These are phyloP conservation scores for Angomonas ambiguus DNA, from an alignment of 208 protist species.

Conservation along the genomic window DNA sequence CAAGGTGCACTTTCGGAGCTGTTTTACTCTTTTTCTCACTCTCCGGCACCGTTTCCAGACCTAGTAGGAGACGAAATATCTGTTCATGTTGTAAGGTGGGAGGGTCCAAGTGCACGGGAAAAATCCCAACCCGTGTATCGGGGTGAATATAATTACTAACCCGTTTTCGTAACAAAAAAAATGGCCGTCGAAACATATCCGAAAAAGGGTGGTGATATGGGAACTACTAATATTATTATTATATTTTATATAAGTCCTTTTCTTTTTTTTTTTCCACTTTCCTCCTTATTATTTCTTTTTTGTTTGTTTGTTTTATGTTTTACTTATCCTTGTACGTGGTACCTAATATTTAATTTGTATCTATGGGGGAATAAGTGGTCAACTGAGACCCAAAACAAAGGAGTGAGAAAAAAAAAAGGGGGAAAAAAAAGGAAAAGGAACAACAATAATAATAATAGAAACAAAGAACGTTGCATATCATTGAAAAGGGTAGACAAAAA, in stretches of 20 bases:
- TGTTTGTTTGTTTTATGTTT: not conserved
- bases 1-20: not conserved
- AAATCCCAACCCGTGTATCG: slow-evolving; percentile 68
- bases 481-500: not conserved
- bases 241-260: slow-evolving; percentile 2
- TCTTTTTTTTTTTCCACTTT: slow-evolving; percentile 10
- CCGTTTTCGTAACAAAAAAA: slow-evolving; percentile 9
- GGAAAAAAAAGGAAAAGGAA: not conserved
- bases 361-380: not conserved
- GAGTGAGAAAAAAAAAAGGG: not conserved
- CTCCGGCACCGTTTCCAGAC: slow-evolving; percentile 20
- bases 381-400: no score
- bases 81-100: slow-evolving; percentile 80
- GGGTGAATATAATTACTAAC: slow-evolving; percentile 25
- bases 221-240: not conserved
- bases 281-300: slow-evolving; percentile 10
- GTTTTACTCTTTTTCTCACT: not conserved
- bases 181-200: not conserved
- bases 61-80: slow-evolving; percentile 79
- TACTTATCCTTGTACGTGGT: not conserved
- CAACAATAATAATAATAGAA: not conserved
- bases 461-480: not conserved
- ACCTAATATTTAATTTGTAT: not conserved
- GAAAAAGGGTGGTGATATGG: slow-evolving; percentile 20
- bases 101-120: slow-evolving; percentile 84